Evolutionary conservation across 2,329 filamentous ascomycete genomes (phyloP), one percentile per base, ranked within the genome.

Genomic region (Stemphylium beticola): DNA sequence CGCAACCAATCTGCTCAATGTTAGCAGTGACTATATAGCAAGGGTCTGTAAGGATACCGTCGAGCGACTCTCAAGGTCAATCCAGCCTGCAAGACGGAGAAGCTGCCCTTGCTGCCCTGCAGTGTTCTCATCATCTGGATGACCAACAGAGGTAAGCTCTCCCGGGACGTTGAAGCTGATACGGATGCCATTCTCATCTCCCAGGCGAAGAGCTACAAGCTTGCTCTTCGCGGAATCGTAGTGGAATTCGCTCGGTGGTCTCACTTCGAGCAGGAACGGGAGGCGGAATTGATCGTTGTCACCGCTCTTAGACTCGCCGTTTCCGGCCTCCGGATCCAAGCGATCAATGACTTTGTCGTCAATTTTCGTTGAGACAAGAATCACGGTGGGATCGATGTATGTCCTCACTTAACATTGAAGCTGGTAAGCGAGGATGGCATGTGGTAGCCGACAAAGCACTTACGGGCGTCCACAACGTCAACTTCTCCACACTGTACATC

Each of bases 1-100:
- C 90, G 75, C 95, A 98, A 3, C 91, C 90, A 42, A 96, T 80
- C 79, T 87, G 52, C n/a, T 4, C 8, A 50, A 5, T 45, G n/a
- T 68, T 38, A 60, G 50, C 24, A 47, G 34, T 17, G 29, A 33
- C 1, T 15, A 29, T 26, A 4, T 20, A 15, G 17, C 18, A 1
- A 7, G 8, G 11, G 11, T 38, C 34, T 4, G 17, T 12, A 6
- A 11, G 3, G 56, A 62, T 71, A 90, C 88, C 2, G 92, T 91
- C 11, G 90, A 72, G 5, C 76, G 79, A 64, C 89, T 93, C 2
- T 93, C 88, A 49, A 95, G 77, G 66, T 96, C 87, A 56, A 96
- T 82, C 56, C 80, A 84, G 1, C 89, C 84, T 3, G 88, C 86
- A 8, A 96, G 81, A 39, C 86, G 85, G 64, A 96, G 81, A 7